These are phyloP conservation scores for Blastobotrys elegans DNA, from an alignment of 1,139 yeast species.

Conservation along the genomic window DNA sequence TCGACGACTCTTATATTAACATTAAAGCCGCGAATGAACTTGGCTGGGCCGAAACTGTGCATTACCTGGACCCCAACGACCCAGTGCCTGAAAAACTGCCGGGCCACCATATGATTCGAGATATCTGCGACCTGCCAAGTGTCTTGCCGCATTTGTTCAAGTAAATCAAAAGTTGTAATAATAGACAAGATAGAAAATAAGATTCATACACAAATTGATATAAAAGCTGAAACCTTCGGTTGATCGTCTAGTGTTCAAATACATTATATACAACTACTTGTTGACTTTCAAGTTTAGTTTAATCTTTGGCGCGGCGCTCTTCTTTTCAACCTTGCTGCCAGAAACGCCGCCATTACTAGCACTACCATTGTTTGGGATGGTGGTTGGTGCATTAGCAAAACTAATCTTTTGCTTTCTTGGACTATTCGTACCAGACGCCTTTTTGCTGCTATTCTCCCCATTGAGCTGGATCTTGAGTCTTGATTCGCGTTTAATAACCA, in stretches of 20 bases:
- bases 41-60: constrained; percentile 50
- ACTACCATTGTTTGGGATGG: neutral
- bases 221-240: neutral
- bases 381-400: neutral
- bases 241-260: neutral
- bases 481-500: constrained; percentile 30
- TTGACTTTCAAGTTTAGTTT: constrained; percentile 1
- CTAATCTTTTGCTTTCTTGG: neutral
- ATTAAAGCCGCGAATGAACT: constrained; percentile 42
- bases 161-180: neutral
- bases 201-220: neutral
- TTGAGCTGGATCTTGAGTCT: constrained; percentile 9
- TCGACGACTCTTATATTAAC: constrained; percentile 47
- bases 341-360: neutral
- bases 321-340: neutral
- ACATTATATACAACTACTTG: neutral
- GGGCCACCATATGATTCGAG: constrained; percentile 42
- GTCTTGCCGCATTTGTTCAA: constrained; percentile 47
- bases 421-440: neutral
- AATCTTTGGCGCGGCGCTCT: constrained; percentile 1
- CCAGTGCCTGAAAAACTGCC: constrained; percentile 38
- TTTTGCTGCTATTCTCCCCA: neutral
- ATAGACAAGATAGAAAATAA: neutral
- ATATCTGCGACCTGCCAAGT: constrained; percentile 44
- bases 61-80: constrained; percentile 52